phyloP scores from a whole-genome alignment of 2,329 filamentous ascomycete species.

The Colletotrichum karsti region DNA sequence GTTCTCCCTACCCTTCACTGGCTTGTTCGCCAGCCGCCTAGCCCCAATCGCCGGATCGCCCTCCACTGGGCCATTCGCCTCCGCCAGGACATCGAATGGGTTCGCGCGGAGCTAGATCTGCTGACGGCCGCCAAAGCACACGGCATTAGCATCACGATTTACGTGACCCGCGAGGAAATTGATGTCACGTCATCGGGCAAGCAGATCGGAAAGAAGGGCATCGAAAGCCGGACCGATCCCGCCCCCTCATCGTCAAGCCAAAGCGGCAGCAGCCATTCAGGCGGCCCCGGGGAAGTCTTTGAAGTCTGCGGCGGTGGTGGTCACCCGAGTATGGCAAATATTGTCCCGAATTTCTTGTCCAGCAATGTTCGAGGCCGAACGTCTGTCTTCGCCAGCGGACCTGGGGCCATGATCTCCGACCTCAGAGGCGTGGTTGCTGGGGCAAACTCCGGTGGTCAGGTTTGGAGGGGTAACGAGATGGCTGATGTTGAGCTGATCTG shows the following conservation, averaged over 20 bases:
- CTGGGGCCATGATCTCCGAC: constrained; percentile 67
- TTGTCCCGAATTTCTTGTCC: constrained; percentile 59
- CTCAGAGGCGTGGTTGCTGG: constrained; percentile 61
- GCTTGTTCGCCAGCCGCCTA: constrained; percentile 35
- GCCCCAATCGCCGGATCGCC: constrained; percentile 34
- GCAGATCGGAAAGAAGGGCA: background rate
- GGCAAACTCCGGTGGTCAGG: constrained; percentile 59
- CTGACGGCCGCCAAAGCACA: background rate
- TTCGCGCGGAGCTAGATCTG: background rate
- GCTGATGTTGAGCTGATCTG: constrained; percentile 65
- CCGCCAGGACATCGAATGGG: constrained; percentile 30
- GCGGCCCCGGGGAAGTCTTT: constrained; percentile 32
- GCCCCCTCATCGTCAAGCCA: constrained; percentile 49
- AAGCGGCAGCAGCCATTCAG: constrained; percentile 62
- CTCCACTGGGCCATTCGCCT: constrained; percentile 71
- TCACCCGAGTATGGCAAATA: constrained; percentile 56
- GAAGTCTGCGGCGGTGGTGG: constrained; percentile 15
- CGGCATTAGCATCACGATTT: background rate
- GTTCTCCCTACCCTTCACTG: constrained; percentile 50
- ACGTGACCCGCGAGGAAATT: background rate
- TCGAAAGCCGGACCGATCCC: background rate
- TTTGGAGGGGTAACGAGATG: constrained; percentile 67
- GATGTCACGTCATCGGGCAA: background rate
- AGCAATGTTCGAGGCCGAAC: constrained; percentile 57
- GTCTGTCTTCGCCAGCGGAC: constrained; percentile 68